phyloP scores from a whole-genome alignment of 2,329 filamentous ascomycete species.

The Elsinoe batatas region DNA sequence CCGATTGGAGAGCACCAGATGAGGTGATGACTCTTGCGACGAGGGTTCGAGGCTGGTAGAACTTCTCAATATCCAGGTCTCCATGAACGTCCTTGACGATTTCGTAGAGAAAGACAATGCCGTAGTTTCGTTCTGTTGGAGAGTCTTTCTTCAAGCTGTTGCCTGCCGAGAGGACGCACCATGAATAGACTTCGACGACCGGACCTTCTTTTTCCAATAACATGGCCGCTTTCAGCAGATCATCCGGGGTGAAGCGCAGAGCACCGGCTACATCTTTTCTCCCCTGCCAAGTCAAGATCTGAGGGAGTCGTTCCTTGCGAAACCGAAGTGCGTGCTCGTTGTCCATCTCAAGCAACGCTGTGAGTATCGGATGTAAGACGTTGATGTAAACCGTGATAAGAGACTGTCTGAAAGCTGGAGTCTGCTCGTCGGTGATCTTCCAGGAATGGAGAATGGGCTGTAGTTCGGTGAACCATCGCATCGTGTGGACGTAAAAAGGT shows the following conservation, averaged over 20 bases:
- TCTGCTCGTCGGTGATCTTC: too few relatives aligned
- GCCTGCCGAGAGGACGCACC: neutral
- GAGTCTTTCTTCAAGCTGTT: neutral
- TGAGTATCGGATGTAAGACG: too few relatives aligned
- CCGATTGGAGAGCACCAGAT: neutral
- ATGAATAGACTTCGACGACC: neutral
- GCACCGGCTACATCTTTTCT: neutral
- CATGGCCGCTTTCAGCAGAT: neutral
- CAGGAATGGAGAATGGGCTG: too few relatives aligned
- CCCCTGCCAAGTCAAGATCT: neutral
- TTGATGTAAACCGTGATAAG: too few relatives aligned
- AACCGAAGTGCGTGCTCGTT: neutral
- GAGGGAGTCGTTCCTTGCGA: neutral
- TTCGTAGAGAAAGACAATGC: neutral
- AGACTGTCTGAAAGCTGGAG: too few relatives aligned
- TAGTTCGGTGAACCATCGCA: too few relatives aligned
- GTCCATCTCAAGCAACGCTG: neutral
- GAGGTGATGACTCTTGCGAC: neutral
- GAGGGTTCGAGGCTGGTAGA: neutral
- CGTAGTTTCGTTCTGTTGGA: neutral
- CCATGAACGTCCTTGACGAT: neutral
- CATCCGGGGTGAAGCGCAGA: neutral
- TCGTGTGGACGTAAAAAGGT: too few relatives aligned
- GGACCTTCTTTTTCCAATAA: neutral
- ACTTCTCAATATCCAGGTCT: neutral